These are phyloP conservation scores for Actinomucor elegans DNA, from an alignment of 371 early-diverging fungal species.

Conservation along the genomic window DNA sequence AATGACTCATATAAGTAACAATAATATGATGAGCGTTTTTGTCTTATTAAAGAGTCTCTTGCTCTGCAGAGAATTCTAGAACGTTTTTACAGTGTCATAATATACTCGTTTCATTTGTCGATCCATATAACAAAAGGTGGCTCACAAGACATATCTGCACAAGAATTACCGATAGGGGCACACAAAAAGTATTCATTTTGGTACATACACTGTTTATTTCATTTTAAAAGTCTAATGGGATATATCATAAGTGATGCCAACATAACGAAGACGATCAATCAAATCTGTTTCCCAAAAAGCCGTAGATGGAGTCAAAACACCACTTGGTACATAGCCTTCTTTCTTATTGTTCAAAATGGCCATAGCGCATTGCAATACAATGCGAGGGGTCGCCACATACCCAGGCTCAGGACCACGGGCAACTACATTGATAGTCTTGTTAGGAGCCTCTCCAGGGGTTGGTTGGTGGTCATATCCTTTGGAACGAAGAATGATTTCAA, in stretches of 20 bases:
- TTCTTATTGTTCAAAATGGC: conserved; percentile 40
- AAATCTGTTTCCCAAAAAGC: conserved; percentile 64
- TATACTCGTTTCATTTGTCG: no score
- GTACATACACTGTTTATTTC: background rate
- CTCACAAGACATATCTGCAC: no score
- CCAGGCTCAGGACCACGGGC: conserved; percentile 66
- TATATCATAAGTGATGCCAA: conserved; percentile 56
- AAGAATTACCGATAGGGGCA: no score
- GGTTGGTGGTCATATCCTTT: conserved; percentile 49
- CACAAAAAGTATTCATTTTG: background rate
- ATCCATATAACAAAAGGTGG: no score
- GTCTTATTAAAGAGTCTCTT: no score
- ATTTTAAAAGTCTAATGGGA: conserved; percentile 9
- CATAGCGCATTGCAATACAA: conserved; percentile 57
- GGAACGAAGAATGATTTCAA: conserved; percentile 53
- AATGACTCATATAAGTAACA: no score
- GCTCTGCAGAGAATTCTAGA: no score
- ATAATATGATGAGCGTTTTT: no score
- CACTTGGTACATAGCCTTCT: conserved; percentile 46
- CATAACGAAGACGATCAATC: conserved; percentile 49
- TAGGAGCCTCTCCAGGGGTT: conserved; percentile 29
- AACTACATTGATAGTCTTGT: conserved; percentile 45
- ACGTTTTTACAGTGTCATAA: no score
- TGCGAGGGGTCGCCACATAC: conserved; percentile 63
- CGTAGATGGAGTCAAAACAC: conserved; percentile 60